Evolutionary conservation across 2,329 filamentous ascomycete genomes (phyloP), one percentile per base, ranked within the genome.

Genomic region (Claviceps citrina): DNA sequence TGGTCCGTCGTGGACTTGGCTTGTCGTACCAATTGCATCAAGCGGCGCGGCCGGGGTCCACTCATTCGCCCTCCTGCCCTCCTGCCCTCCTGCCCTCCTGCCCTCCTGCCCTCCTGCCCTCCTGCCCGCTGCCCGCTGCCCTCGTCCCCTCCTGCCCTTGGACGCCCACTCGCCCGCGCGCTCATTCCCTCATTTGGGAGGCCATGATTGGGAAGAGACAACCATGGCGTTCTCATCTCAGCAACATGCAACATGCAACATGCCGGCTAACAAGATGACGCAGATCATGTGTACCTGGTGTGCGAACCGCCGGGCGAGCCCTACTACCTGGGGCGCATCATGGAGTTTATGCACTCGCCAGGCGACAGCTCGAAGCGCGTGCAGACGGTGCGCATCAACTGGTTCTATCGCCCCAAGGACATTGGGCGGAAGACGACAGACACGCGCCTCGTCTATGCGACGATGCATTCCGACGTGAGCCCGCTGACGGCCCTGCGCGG

Each of bases 391-490:
- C 81, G 87, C 50, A 83, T 96, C 55, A 98, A 98, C 64, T 98
- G 91, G 91, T 95, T 89, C 62, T 96, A 96, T 60, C 78, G 91
- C 31, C 89, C 91, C 42, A 86, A 91, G 61, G 91, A 98, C 63
- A 93, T 96, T 55, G 84, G 84, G 49, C 84, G 87, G 51, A 91
- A 87, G 64, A 81, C 84, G 50, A 81, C 83, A 58, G 91, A 98
- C 67, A 89, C 84, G 44, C 82, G 91, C 46, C 70, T 89, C 52
- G 77, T 98, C 39, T 95, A 89, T 62, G 89, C 86, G 46, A 94
- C 91, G 24, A 98, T 98, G 91, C 91, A 98, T 62, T 96, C 91
- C 20, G 91, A 98, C 65, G 81, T 86, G 46, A 93, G 85, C 57
- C 91, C 91, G 43, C 70, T 98, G 52, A 86, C 86, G 38, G 85